phyloP scores from a whole-genome alignment of 306 rosid species.

The Quercus wislizeni region DNA sequence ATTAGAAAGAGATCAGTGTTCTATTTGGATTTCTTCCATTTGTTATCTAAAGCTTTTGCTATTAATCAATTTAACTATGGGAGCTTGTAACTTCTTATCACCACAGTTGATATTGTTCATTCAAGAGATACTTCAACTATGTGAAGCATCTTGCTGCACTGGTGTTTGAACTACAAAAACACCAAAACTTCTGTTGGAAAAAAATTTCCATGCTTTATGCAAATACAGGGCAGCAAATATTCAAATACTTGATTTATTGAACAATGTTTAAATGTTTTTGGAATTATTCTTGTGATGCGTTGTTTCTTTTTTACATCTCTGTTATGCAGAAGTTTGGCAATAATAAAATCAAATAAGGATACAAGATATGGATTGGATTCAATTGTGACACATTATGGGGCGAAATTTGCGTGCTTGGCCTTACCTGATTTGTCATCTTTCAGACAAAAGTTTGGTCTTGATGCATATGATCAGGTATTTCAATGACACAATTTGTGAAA shows the following conservation, averaged over 20 bases:
- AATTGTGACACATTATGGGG: slow-evolving; percentile 84
- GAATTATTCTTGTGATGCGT: neutral
- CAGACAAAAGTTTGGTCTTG: slow-evolving; percentile 62
- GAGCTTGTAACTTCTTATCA: neutral
- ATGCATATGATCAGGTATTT: slow-evolving; percentile 65
- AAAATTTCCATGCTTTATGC: neutral
- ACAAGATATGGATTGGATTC: slow-evolving; percentile 81
- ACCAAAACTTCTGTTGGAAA: neutral
- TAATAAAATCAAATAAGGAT: slow-evolving; percentile 85
- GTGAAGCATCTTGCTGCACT: neutral
- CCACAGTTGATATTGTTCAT: neutral
- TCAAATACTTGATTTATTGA: neutral
- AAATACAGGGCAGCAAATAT: neutral
- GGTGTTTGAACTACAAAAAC: neutral
- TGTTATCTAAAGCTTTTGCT: neutral
- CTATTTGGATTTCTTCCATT: neutral
- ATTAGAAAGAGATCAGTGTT: too few relatives aligned
- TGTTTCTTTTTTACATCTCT: slow-evolving; percentile 12
- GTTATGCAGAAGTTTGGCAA: slow-evolving; percentile 63
- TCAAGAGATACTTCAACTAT: neutral
- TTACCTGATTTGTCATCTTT: slow-evolving; percentile 62
- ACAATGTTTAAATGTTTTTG: neutral
- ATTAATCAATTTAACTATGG: neutral
- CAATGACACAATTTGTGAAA: slow-evolving; percentile 14
- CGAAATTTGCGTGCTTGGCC: slow-evolving; percentile 75